phyloP scores from a whole-genome alignment of 495 filamentous ascomycete species.

The Xylona heveae region DNA sequence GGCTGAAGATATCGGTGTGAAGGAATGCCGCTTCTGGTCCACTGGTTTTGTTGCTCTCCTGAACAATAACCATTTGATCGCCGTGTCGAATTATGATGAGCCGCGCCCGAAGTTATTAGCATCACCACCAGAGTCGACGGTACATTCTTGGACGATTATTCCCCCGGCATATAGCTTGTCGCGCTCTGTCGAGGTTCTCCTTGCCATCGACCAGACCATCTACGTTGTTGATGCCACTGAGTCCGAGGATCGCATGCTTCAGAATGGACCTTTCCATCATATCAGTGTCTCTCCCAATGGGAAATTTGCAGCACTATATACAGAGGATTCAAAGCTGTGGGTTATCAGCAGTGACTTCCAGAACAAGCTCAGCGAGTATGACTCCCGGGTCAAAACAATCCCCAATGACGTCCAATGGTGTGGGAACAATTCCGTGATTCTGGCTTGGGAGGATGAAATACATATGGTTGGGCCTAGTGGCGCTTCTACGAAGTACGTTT shows the following conservation, averaged over 20 bases:
- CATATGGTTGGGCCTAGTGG: conserved; percentile 72
- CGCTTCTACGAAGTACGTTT: conserved; percentile 38
- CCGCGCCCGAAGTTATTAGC: conserved; percentile 73
- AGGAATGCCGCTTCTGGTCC: conserved; percentile 74
- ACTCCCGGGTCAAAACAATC: conserved; percentile 63
- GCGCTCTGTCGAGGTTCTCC: conserved; percentile 81
- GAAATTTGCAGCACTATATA: conserved; percentile 69
- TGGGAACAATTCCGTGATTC: conserved; percentile 80
- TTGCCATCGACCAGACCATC: conserved; percentile 71
- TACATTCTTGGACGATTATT: conserved; percentile 79
- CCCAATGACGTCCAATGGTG: conserved; percentile 90
- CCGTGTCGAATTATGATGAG: conserved; percentile 76
- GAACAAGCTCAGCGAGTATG: conserved; percentile 74
- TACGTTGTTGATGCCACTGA: conserved; percentile 73
- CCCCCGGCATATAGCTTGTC: conserved; percentile 79
- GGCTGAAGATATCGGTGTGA: conserved; percentile 70
- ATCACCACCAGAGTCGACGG: conserved; percentile 49
- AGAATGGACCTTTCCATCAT: conserved; percentile 82
- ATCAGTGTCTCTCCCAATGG: conserved; percentile 81
- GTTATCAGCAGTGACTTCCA: conserved; percentile 92
- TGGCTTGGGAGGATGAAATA: conserved; percentile 97
- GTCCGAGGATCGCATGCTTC: conserved; percentile 71
- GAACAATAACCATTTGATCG: conserved; percentile 67
- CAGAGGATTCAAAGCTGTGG: conserved; percentile 66
- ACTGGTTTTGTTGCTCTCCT: conserved; percentile 86